These are phyloP conservation scores for Withania somnifera DNA, from an alignment of 305 asterid species.

Conservation along the genomic window DNA sequence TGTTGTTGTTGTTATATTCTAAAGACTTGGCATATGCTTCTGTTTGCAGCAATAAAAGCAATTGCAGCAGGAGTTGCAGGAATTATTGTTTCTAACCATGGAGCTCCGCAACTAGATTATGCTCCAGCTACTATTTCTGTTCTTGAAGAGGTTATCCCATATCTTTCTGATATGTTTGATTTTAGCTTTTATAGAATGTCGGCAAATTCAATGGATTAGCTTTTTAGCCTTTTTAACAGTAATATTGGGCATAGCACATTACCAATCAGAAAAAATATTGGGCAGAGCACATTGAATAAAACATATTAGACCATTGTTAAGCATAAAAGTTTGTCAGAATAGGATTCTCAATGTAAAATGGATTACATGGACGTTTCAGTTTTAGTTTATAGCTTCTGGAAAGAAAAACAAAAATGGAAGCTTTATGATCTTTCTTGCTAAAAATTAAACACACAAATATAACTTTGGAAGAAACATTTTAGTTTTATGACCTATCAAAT, in stretches of 20 bases:
- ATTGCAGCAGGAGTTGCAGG: conserved; percentile 55
- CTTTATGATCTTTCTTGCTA: not conserved
- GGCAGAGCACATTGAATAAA: not conserved
- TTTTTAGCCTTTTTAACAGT: not conserved
- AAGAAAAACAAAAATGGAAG: not conserved
- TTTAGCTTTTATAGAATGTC: not conserved
- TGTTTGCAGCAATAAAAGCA: conserved; percentile 44
- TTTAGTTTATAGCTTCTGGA: not conserved
- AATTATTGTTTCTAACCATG: conserved; percentile 62
- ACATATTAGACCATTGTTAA: not conserved
- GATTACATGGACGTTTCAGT: not conserved
- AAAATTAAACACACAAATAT: not conserved
- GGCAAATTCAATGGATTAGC: not conserved
- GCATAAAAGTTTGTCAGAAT: not conserved
- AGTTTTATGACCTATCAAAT: not conserved
- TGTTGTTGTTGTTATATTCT: too few species aligned
- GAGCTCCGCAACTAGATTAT: conserved; percentile 64
- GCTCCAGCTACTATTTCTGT: conserved; percentile 55
- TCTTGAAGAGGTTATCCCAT: conserved; percentile 50
- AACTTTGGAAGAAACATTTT: not conserved
- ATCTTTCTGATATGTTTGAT: not conserved
- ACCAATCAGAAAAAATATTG: not conserved
- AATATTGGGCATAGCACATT: not conserved
- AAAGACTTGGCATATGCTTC: not conserved
- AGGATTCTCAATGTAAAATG: not conserved